Evolutionary conservation across 2,329 filamentous ascomycete genomes (phyloP), one percentile per base, ranked within the genome.

Genomic region (Neoarthrinium moseri): DNA sequence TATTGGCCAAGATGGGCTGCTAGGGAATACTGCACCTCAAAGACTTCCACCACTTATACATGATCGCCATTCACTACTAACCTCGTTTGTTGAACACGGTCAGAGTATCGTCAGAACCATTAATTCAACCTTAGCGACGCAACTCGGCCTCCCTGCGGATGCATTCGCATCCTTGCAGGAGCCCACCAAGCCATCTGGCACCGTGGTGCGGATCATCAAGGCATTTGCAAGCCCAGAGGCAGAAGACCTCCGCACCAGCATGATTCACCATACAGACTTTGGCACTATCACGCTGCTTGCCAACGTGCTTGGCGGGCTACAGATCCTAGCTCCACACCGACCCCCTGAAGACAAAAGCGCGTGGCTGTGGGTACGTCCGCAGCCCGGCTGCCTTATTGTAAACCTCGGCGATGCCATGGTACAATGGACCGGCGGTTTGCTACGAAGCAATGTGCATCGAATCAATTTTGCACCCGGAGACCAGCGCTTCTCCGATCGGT

Each of bases 281-380:
- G 67, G 66, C 2, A 60, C 57, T 5, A 56, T 69, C 11, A 68
- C 68, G 1, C 52, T 69, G 0, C 58, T 69, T 2, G 63, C 63
- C 42, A 65, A 68, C 35, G 48, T 65, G 3, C 30, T 64, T 3
- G 66, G 65, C 13, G 65, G 65, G 0, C 51, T 69, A 15, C 66
- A 70, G 52, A 58, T 69, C 17, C 55, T 67, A 1, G 44, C 51
- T 0, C 58, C 57, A 0, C 55, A 55, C 8, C 37, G 40, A 5
- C 35, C 40, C 2, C 24, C 52, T 11, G 23, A 27, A 18, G 37
- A 40, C 24, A 43, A 48, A 10, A 37, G 12, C 5, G 54, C 51
- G 0, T 59, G 57, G 58, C 37, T 35, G 8, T 58, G 52, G 51
- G 56, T 55, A 4, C 49, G 47, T 0, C 57, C 57, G 30, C 49